Base-by-base conservation (phyloP, 2,329 filamentous ascomycete genomes). In the Trichoderma arundinaceum region DNA sequence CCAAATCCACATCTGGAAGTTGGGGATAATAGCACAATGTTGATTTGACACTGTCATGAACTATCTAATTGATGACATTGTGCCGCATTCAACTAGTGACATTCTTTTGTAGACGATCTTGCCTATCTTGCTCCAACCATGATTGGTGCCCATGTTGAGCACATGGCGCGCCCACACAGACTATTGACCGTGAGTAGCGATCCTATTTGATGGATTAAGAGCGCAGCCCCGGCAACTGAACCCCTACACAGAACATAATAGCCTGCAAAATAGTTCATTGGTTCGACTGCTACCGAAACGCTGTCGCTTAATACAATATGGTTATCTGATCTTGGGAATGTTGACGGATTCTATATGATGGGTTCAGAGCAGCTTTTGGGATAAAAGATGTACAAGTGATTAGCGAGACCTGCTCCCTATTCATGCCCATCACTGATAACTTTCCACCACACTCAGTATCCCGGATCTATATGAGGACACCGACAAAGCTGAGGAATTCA, bases 11-110 rank as follows among this genome's bases (percentile, higher is more conserved):
- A 28, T 28, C 53, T 7, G n/a, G 4, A 8, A 15, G 19, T 9
- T 38, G 43, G 38, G 35, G 53, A 1, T 57, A 57, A 13, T 57
- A 57, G 13, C 53, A 57, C 4, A 57, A 43, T n/a, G 53, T n/a
- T 8, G 38, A 43, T 43, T 41, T 35, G 8, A 57, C 32, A 9
- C 38, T 19, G 10, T 57, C 53, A 15, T n/a, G 10, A 12, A 9
- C 28, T 19, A 43, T 57, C 17, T 35, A 35, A 5, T n/a, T 17
- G 1, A 57, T 17, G 1, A 57, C 41, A 15, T 43, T 7, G 9
- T 43, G 10, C 39, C 53, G 38, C 53, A 57, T 57, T 19, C 43
- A 7, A 12, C 28, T 32, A 32, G 53, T 57, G 2, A 35, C 53
- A 13, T 57, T 41, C 2, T n/a, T 7, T 43, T 57, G 53, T 7